A percentile compares a stretch with the other conserved stretches of the same genome.
These are phyloP conservation scores for Diaporthe citriasiana DNA, from an alignment of 2,329 filamentous ascomycete genomes.

Conservation along the genomic window DNA sequence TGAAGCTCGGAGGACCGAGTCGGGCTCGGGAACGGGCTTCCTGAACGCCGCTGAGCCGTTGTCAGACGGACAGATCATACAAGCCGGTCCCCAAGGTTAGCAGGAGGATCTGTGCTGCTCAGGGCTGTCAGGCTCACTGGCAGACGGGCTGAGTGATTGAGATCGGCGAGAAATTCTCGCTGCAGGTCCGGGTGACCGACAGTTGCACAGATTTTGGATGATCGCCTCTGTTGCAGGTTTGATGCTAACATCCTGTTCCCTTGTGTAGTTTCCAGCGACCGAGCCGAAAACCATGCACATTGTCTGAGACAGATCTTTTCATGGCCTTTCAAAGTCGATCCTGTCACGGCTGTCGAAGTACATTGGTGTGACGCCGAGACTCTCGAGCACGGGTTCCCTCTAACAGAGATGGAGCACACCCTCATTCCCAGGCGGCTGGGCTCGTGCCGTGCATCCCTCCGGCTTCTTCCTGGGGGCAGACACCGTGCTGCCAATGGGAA, in stretches of 20 bases:
- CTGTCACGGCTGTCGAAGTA: background rate
- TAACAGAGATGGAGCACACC: conserved; percentile 1
- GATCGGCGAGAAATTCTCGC: conserved; percentile 18
- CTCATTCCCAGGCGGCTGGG: conserved; percentile 16
- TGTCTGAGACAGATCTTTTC: conserved; percentile 2
- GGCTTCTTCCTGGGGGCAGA: conserved; percentile 43
- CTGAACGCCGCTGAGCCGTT: conserved; percentile 5
- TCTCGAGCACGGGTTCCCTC: conserved; percentile 3
- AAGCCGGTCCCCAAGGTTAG: conserved; percentile 9
- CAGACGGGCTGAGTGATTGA: conserved; percentile 9
- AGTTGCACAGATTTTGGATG: background rate
- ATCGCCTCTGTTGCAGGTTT: background rate
- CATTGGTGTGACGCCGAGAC: background rate
- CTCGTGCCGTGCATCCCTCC: conserved; percentile 38
- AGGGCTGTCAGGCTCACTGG: background rate
- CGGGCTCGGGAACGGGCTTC: conserved; percentile 31
- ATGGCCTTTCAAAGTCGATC: background rate
- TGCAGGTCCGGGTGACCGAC: conserved; percentile 24
- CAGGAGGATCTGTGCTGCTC: background rate
- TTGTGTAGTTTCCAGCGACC: background rate
- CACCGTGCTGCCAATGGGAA: conserved; percentile 35
- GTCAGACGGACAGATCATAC: conserved; percentile 35
- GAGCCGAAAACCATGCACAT: background rate
- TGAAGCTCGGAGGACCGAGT: conserved; percentile 3
- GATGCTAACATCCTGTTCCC: background rate